Evolutionary conservation across 306 rosid genomes (phyloP), one percentile per base, ranked within the genome.

Genomic region (Begonia peltatifolia): DNA sequence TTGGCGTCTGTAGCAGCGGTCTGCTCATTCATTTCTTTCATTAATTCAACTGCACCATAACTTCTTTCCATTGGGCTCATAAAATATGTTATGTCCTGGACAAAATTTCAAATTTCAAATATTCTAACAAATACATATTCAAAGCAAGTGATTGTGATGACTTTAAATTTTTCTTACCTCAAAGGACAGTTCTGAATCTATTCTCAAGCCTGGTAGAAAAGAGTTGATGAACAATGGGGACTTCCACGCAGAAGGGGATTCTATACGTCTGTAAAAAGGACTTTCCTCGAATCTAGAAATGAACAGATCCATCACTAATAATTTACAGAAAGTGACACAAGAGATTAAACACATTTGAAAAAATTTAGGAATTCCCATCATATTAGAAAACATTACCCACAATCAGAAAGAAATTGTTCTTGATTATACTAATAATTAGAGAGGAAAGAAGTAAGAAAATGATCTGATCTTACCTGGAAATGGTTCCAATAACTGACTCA

Each of bases 171-270:
- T 30, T 30, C 38, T 9, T 30, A 92, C 99, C 99, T 92, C 94
- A 14, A 92, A 69, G 23, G 96, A 62, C 50, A 90, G 77, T 46
- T 90, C 99, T 49, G 84, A 71, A 56, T 86, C 95, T 58, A 80
- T 54, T 68, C 85, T 80, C 35, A 92, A 79, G 60, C 88, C 80
- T 16, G 85, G 63, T 55, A 86, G 42, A 58, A 86, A 77, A 11
- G 99, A 78, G 64, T 77, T 79, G 52, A 86, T 22, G 52, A 86
- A 77, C 99, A 93, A 81, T 11, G 99, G 99, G 13, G 97, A 90
- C 68, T 76, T 90, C 97, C 97, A 90, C 36, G 94, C 85, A 0
- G 97, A 83, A 63, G 97, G 97, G 25, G 97, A 90, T 67, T 86
- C 99, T 0, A 86, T 66, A 75, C 99, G 81, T 77, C 95, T 79